A percentile compares a stretch with the other conserved stretches of the same genome.
Evolutionary conservation across 176 grass and related monocot species (phyloP).

Genomic region (Puya raimondii): DNA sequence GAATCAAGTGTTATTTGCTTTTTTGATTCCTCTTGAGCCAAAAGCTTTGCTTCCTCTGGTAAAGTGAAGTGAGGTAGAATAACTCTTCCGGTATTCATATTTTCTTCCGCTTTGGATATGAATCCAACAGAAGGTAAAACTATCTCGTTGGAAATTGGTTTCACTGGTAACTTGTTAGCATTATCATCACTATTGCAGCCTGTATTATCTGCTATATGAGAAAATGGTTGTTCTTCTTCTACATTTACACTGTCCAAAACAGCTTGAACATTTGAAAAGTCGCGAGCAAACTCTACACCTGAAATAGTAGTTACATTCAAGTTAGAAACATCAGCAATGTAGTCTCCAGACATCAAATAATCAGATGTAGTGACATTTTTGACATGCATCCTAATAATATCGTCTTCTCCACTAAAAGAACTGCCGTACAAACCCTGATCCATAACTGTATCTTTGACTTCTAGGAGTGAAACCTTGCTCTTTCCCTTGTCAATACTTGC

Average conservation of each 20-base stretch:
- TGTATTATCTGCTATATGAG: slow-evolving; percentile 17
- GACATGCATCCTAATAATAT: slow-evolving; percentile 21
- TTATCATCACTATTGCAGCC: slow-evolving; percentile 22
- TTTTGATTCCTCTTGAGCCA: slow-evolving; percentile 21
- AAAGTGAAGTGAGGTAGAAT: slow-evolving; percentile 18
- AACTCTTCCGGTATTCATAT: slow-evolving; percentile 25
- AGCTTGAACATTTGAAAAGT: slow-evolving; percentile 27
- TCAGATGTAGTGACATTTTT: slow-evolving; percentile 9
- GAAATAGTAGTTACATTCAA: slow-evolving; percentile 10
- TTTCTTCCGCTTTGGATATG: slow-evolving; percentile 37
- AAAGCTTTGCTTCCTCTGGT: slow-evolving; percentile 20
- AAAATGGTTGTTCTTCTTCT: slow-evolving; percentile 27
- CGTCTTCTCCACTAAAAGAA: slow-evolving; percentile 24
- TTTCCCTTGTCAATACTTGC: slow-evolving; percentile 14
- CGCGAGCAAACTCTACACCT: slow-evolving; percentile 15
- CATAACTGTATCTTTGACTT: slow-evolving; percentile 10
- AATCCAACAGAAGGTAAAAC: slow-evolving; percentile 30
- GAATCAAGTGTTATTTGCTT: slow-evolving; percentile 24
- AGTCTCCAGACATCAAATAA: slow-evolving; percentile 19
- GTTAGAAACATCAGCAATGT: slow-evolving; percentile 10
- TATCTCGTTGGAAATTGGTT: slow-evolving; percentile 19
- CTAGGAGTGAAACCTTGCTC: not conserved
- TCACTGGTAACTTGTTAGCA: slow-evolving; percentile 15
- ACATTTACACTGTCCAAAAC: slow-evolving; percentile 14
- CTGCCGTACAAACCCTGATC: slow-evolving; percentile 20